Base-by-base conservation (phyloP, 129 eudicot genomes). In the Saussurea involucrata region DNA sequence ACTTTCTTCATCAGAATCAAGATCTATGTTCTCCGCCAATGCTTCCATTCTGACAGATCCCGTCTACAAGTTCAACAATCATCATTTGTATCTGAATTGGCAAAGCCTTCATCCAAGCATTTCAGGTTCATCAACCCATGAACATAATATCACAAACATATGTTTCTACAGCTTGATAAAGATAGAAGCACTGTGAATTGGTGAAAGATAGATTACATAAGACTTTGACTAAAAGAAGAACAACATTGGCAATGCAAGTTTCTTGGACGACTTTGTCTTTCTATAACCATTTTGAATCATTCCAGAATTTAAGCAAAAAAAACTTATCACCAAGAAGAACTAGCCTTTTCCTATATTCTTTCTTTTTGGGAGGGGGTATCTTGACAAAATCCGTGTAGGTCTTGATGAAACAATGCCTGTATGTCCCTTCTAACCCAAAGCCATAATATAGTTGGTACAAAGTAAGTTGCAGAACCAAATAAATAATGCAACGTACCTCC, bases 1-100 rank as follows among this genome's bases (percentile, higher is more conserved):
- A 66, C 80, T 74, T 73, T 86, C 96, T 69, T 87, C 92, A 8
- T 85, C 92, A 55, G 80, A 84, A 66, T 85, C 90, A 44, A 78
- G 85, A 81, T 84, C 90, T 29, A 78, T 37, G 69, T 75, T 83
- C 70, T 81, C 92, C 73, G 77, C 86, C 28, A 69, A 55, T 49
- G 90, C 71, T 68, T 79, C 88, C 92, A 90, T 87, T 83, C 75
- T 65, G 68, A 72, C 20, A 34, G 34, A 53, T 46, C 29, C 40
- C 63, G 69, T 31, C 68, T 76, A 55, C 61, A 69, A 53, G 58
- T 20, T 49, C 58, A 49, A 15, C 58, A 53, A 17, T 9, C 61
- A 53, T 53, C 20, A 8, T 53, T 53, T 17, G 17, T 53, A 53
- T 17, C 20, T 53, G 61, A 53, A 53, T 5, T 53, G 61, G 9